Evolutionary conservation across 306 rosid genomes (phyloP).

Genomic region (Alnus glutinosa): DNA sequence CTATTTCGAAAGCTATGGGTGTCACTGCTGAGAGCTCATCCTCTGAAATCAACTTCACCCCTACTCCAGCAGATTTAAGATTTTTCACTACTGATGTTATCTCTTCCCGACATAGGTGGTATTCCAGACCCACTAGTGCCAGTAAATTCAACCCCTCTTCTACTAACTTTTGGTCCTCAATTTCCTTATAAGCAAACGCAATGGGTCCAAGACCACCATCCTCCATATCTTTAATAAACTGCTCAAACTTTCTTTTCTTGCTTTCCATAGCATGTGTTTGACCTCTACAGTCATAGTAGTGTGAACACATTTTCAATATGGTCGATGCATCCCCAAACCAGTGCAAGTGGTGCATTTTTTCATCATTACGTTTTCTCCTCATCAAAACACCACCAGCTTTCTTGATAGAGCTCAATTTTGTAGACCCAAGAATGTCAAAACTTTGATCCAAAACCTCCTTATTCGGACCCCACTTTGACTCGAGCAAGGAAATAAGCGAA

Average conservation of each 20-base stretch:
- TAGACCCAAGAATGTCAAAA: conserved; percentile 17
- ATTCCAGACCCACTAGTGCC: conserved; percentile 51
- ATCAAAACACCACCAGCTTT: conserved; percentile 36
- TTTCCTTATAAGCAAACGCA: conserved; percentile 56
- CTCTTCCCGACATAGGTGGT: conserved; percentile 23
- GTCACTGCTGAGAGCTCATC: conserved; percentile 41
- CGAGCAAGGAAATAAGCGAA: conserved; percentile 32
- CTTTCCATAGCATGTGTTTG: conserved; percentile 31
- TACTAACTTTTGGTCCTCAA: conserved; percentile 22
- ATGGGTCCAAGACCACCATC: conserved; percentile 43
- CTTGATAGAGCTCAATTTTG: conserved; percentile 25
- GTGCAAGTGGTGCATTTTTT: conserved; percentile 37
- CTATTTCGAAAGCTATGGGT: conserved; percentile 45
- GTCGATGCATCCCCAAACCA: conserved; percentile 56
- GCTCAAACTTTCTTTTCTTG: conserved; percentile 25
- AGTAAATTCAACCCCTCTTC: conserved; percentile 49
- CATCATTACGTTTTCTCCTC: conserved; percentile 20
- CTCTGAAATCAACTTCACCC: conserved; percentile 51
- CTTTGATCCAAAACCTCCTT: neutral
- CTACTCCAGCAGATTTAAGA: conserved; percentile 29
- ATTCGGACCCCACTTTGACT: conserved; percentile 13
- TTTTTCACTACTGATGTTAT: conserved; percentile 27
- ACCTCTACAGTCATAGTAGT: conserved; percentile 44
- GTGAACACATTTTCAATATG: conserved; percentile 57
- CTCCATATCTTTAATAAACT: conserved; percentile 42